Percentiles rank a stretch among this genome's conserved stretches.
Conservation (phyloP, 768 basidiomycete species). For the Hirschioporus abietinus region DNA sequence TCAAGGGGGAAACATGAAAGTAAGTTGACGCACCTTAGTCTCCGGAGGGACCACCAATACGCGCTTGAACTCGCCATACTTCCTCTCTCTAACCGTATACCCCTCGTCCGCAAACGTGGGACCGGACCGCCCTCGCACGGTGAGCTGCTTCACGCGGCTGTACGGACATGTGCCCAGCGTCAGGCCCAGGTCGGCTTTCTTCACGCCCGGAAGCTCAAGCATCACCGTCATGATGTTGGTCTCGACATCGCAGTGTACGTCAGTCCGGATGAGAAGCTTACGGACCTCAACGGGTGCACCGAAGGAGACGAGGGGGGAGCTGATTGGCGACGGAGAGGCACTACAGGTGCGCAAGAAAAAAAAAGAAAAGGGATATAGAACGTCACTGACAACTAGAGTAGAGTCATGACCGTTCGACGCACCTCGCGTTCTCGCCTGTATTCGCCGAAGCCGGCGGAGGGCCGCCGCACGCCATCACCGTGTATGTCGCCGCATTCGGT, state of each 20-base stretch:
- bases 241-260: slow-evolving; percentile 51
- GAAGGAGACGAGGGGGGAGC: slow-evolving; percentile 22
- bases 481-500: background rate
- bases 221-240: slow-evolving; percentile 49
- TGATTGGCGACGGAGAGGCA: background rate
- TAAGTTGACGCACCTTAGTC: slow-evolving; percentile 41
- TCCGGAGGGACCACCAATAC: slow-evolving; percentile 49
- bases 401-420: background rate
- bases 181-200: slow-evolving; percentile 50
- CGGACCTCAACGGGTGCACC: background rate
- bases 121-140: slow-evolving; percentile 42
- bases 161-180: slow-evolving; percentile 54
- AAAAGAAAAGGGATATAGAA: background rate
- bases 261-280: slow-evolving; percentile 42
- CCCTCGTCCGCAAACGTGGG: slow-evolving; percentile 37
- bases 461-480: background rate
- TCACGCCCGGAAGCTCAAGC: slow-evolving; percentile 68
- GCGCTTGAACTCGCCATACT: slow-evolving; percentile 44
- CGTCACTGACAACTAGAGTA: background rate
- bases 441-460: too few relatives aligned
- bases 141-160: slow-evolving; percentile 59
- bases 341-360: background rate
- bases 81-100: slow-evolving; percentile 49
- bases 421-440: background rate
- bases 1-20: background rate